Base-by-base conservation (phyloP, 202 grass and related monocot species). In the Zoysia matrella region DNA sequence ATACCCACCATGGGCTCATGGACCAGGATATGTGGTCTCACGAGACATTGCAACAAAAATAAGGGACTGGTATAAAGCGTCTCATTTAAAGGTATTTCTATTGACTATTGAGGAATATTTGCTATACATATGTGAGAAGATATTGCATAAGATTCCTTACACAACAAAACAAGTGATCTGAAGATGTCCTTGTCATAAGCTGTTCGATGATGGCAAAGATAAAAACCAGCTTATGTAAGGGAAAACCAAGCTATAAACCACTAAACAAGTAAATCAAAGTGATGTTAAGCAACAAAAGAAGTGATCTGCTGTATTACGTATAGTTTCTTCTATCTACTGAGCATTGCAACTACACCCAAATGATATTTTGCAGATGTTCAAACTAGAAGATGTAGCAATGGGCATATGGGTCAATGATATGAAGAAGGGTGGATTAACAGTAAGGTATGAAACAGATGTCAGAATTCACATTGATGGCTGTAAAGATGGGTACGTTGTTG, bases 321-420 rank as follows among this genome's bases (percentile, higher is more conserved):
- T 64, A 74, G 54, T 54, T 78, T 76, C 49, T 57, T 2, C 18
- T n/a, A n/a, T 13, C 65, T 83, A 8, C 70, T 65, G 68, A 79
- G 81, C 7, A 83, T 45, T 74, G 45, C 22, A 56, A 69, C 67
- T 65, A 62, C 47, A 82, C 18, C 60, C 6, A 4, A 8, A 78
- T 86, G 22, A 4, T 65, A 60, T 54, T 63, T 69, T 63, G 74
- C 91, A 99, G 96, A 96, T 99, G 93, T 99, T 99, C 85, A 99
- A 99, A 76, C 83, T 99, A 84, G 96, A 96, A 85, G 96, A 99
- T 89, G 93, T 99, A 44, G 96, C 91, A 58, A 99, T 96, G 96
- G 96, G 96, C 14, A 99, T 96, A 77, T 99, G 96, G 96, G 68
- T 99, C 51, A 70, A 89, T 51, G 72, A 94, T 47, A 89, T 94